Evolutionary conservation across 1,284 basidiomycete genomes (phyloP), one percentile per base, ranked within the genome.

Genomic region (Trametes sp.): DNA sequence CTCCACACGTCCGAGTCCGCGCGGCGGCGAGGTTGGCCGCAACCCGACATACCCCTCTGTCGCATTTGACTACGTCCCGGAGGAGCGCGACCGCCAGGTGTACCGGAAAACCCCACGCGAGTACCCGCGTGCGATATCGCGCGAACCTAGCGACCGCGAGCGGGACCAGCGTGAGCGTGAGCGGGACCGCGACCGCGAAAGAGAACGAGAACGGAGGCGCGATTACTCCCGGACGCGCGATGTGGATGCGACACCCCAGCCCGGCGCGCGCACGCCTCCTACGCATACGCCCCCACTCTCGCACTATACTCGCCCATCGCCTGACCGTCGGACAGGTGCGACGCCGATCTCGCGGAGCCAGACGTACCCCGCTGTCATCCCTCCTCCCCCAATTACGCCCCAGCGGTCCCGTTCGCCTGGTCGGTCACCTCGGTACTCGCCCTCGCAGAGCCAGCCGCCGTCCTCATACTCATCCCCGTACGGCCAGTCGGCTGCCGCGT

Each of bases 21-120:
- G 46, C 23, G 31, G 31, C 6, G 11, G 31, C 4, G 72, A 78
- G 57, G 64, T 63, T 52, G 68, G 49, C 62, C 76, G 78, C 10
- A 77, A 74, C 57, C 75, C 76, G 48, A 80, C 79, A 1, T 75
- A 77, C 44, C 79, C 79, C 0, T 51, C 66, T 19, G 63, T 53
- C 1, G 52, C 31, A 53, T 70, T 80, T 54, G 68, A 74, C 21
- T 69, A 76, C 24, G 79, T 80, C 41, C 75, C 72, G 14, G 79
- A 81, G 54, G 70, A 70, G 33, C 63, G 64, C 19, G 58, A 63
- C 28, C 57, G 41, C 51, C 66, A 70, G n/a, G 63, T 65, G n/a
- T 74, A 76, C 16, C 45, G 70, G 2, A 61, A 67, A 48, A 70
- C 70, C 11, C 64, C 69, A 10, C 70, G 65, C 41, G 66, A 59